Base-by-base conservation (phyloP, 768 basidiomycete genomes). In the Termitomyces eurrhizus region DNA sequence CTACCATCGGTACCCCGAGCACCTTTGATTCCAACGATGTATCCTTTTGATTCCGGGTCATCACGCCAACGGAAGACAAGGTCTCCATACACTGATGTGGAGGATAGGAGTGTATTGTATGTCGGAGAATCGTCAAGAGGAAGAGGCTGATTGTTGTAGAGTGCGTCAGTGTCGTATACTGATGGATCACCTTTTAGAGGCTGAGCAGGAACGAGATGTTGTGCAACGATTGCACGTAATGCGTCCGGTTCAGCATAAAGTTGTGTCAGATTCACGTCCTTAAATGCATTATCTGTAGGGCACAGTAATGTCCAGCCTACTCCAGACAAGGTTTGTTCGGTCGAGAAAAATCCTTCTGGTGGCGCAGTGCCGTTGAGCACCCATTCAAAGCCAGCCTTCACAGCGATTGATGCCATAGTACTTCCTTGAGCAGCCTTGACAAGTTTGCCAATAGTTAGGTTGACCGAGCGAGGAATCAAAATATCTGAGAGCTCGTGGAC, bases 221-320 rank as follows among this genome's bases (percentile, higher is more conserved):
- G 93, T 49, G 80, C 74, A 61, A 93, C 89, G 29, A 93, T 82
- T 9, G 71, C 76, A 56, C 78, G 80, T 52, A 93, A 75, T 7
- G 67, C 67, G 3, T 83, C 78, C 12, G 73, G 60, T 67, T 92
- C 81, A 32, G 79, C 80, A 63, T 86, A 87, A 26, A 94, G 72
- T 60, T 74, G 72, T 0, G 94, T 94, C 59, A 98, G 73, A 75
- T 98, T 95, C 72, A 90, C 75, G 24, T 83, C 76, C 70, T 93
- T 89, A 81, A 98, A 97, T 0, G 96, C 95, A 60, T 90, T 88
- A 68, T 99, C 97, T 7, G 86, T 85, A 3, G 97, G 97, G 65
- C 92, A 95, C 24, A 99, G 80, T 4, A 99, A 73, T 1, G 94
- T 96, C 88, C 95, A 98, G 4, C 88, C 87, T 9, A 72, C 74